phyloP scores from a whole-genome alignment of 176 grass and related monocot genomes.

The Dendrocalamus sinicus region DNA sequence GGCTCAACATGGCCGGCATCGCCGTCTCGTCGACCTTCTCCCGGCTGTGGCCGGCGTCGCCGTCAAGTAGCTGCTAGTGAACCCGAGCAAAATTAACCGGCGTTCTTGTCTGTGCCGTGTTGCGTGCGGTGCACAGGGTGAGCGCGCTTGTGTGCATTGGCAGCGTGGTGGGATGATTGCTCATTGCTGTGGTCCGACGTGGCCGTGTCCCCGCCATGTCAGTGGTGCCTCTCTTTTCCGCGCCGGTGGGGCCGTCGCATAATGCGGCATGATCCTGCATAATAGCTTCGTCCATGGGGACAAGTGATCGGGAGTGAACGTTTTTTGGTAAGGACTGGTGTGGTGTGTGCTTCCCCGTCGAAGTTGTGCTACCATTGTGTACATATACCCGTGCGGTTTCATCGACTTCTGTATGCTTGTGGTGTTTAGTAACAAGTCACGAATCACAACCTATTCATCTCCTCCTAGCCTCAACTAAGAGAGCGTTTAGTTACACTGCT shows the following conservation, averaged over 20 bases:
- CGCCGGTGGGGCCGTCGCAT: slow-evolving; percentile 5
- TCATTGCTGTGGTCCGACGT: background rate
- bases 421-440: background rate
- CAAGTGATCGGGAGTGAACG: slow-evolving; percentile 34
- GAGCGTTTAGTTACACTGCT: background rate
- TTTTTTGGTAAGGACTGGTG: slow-evolving; percentile 16
- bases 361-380: too few relatives aligned
- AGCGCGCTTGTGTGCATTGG: background rate
- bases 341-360: background rate
- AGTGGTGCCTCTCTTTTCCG: background rate
- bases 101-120: background rate
- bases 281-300: slow-evolving; percentile 40
- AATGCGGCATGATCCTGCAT: slow-evolving; percentile 31
- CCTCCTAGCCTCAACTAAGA: background rate
- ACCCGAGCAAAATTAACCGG: background rate
- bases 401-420: background rate
- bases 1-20: slow-evolving; percentile 96
- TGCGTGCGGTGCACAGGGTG: background rate
- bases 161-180: background rate
- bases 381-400: too few relatives aligned
- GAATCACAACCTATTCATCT: background rate
- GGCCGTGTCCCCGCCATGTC: background rate
- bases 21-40: slow-evolving; percentile 95
- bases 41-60: slow-evolving; percentile 66
- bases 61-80: slow-evolving; percentile 2